Evolutionary conservation across 2,329 filamentous ascomycete species (phyloP), one percentile per base, ranked within the genome.

Genomic region (Xylariaceae sp.): DNA sequence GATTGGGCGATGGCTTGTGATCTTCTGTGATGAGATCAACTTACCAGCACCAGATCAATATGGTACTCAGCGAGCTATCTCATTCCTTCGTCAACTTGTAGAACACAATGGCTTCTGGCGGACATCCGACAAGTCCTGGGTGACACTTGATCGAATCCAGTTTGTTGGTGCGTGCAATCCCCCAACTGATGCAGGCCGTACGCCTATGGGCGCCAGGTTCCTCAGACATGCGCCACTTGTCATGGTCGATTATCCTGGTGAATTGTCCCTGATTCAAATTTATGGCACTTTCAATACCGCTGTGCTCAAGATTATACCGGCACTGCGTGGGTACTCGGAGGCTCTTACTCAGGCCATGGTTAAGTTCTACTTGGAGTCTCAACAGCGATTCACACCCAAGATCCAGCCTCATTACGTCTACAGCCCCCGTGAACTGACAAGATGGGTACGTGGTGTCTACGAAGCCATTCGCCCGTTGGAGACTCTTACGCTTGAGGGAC

Each of bases 21-120:
- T 99, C 60, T 99, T 99, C 82, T 99, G 95, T 68, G 95, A 99
- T 72, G 95, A 99, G 74, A 99, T 99, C 78, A 99, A 99, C 75
- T 82, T 99, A 80, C 95, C 95, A 6, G 93, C 95, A 3, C 95
- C 95, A 2, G 95, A 99, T 77, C 93, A 92, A 68, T 99, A 99
- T 72, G 93, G 93, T 52, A 99, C 96, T 1, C 95, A 99, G 74
- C 88, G 95, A 60, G 95, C 95, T 32, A 99, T 99, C 63, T 96
- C 95, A 5, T 99, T 99, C 83, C 76, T 99, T 64, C 88, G 96
- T 66, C 95, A 99, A 73, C 86, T 99, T 60, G 93, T 99, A 47
- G 95, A 99, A 74, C 95, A 99, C 71, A 98, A 98, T 66, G 95
- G 95, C 26, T 99, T 99, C 84, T 99, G 96, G 96, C 86, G 93